Conservation (phyloP, 2,329 filamentous ascomycete genomes). For the Claviceps sp. region DNA sequence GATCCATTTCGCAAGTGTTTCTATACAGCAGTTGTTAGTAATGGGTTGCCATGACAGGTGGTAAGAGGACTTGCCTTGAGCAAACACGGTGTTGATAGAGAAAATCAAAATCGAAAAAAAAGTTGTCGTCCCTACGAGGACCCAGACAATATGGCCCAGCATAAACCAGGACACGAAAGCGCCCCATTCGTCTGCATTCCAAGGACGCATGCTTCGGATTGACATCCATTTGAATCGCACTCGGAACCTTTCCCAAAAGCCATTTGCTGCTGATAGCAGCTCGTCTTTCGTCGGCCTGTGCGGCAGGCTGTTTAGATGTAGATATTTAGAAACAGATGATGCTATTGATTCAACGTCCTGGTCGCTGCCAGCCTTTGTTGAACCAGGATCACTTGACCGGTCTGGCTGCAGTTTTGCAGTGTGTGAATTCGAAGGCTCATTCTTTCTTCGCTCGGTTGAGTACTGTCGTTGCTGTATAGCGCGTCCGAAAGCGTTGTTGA, state of each 20-base stretch:
- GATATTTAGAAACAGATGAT: conserved; percentile 43
- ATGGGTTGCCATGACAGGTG: neutral
- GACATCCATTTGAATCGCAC: conserved; percentile 97
- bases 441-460: neutral
- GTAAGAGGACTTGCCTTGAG: conserved; percentile 51
- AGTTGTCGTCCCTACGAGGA: conserved; percentile 91
- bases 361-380: conserved; percentile 6
- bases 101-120: conserved; percentile 90
- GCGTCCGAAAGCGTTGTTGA: neutral
- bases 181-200: conserved; percentile 92
- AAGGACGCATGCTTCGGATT: conserved; percentile 83
- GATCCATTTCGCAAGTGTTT: conserved; percentile 85
- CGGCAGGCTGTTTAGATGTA: conserved; percentile 53
- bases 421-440: neutral
- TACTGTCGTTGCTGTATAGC: neutral
- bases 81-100: conserved; percentile 89
- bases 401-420: neutral
- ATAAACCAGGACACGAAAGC: conserved; percentile 92
- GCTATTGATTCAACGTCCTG: conserved; percentile 28
- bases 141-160: conserved; percentile 85
- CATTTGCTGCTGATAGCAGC: conserved; percentile 76
- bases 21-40: conserved; percentile 28
- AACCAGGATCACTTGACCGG: neutral
- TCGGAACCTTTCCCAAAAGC: conserved; percentile 80
- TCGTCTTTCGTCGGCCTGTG: conserved; percentile 91